A percentile compares a stretch with the other conserved stretches of the same genome.
These are phyloP conservation scores for Paramecium sonneborni DNA, from an alignment of 73 alveolate genomes.

Conservation along the genomic window DNA sequence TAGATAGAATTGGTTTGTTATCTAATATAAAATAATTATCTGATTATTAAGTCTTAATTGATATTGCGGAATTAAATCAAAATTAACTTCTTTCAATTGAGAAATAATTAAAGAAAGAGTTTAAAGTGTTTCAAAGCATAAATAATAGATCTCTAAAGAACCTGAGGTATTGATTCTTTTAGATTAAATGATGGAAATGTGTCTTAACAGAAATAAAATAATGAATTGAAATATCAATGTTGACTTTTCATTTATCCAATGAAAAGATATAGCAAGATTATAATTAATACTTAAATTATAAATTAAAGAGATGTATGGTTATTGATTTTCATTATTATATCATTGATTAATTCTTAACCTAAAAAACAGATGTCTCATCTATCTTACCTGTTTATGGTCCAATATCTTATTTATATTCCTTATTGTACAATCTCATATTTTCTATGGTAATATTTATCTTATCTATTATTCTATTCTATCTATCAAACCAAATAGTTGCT, in stretches of 20 bases:
- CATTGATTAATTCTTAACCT: background rate
- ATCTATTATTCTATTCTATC: background rate
- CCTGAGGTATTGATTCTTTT: background rate
- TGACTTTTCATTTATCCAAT: background rate
- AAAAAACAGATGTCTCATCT: background rate
- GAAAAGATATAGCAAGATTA: background rate
- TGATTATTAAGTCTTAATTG: background rate
- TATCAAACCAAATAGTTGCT: background rate
- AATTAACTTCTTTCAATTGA: background rate
- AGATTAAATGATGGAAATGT: background rate
- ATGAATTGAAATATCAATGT: background rate
- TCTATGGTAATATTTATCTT: background rate
- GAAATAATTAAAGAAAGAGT: background rate
- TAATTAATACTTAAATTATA: background rate
- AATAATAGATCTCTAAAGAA: background rate
- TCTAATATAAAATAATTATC: background rate
- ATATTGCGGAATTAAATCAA: background rate
- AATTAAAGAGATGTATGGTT: background rate
- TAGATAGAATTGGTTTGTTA: background rate
- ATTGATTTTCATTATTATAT: background rate
- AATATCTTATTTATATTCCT: background rate
- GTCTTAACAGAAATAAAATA: background rate
- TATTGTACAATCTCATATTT: background rate
- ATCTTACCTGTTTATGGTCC: background rate
- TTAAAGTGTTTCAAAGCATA: background rate